phyloP scores from a whole-genome alignment of 1,284 basidiomycete species.

The Cryptococcus deneoformans region DNA sequence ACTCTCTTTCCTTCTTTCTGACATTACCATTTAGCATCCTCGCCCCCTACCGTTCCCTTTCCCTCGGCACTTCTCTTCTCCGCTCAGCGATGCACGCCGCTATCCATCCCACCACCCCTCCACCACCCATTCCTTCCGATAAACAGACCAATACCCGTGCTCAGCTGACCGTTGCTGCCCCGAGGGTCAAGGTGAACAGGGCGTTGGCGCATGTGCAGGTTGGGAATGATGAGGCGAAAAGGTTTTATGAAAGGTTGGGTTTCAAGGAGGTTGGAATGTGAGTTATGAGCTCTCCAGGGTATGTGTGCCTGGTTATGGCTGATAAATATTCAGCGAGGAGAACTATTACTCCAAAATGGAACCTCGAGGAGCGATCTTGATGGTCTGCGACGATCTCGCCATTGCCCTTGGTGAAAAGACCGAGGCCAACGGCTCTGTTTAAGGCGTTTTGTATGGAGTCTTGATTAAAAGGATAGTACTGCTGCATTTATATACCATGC shows the following conservation, averaged over 20 bases:
- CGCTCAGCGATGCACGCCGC: slow-evolving; percentile 32
- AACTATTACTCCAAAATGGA: slow-evolving; percentile 46
- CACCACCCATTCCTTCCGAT: slow-evolving; percentile 36
- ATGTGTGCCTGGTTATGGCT: not conserved
- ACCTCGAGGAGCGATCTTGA: slow-evolving; percentile 38
- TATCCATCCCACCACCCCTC: slow-evolving; percentile 39
- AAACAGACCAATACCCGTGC: slow-evolving; percentile 36
- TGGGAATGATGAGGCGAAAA: slow-evolving; percentile 42
- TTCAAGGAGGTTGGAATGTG: slow-evolving; percentile 44
- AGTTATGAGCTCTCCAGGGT: slow-evolving; percentile 14
- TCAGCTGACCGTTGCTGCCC: slow-evolving; percentile 25
- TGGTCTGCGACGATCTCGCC: slow-evolving; percentile 45
- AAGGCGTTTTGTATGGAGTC: not conserved
- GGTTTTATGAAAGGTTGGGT: slow-evolving; percentile 46
- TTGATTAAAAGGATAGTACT: too few species aligned
- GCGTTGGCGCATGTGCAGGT: slow-evolving; percentile 45
- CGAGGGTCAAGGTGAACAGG: slow-evolving; percentile 35
- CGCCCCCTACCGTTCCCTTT: slow-evolving; percentile 46
- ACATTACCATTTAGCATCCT: slow-evolving; percentile 31
- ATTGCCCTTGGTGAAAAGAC: slow-evolving; percentile 23
- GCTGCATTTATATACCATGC: too few species aligned
- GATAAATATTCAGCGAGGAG: slow-evolving; percentile 26
- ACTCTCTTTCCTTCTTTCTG: not conserved
- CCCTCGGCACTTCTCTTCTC: slow-evolving; percentile 44
- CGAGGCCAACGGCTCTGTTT: not conserved